Evolutionary conservation across 2,329 filamentous ascomycete species (phyloP).

Genomic region (Cucurbitaria berberidis): DNA sequence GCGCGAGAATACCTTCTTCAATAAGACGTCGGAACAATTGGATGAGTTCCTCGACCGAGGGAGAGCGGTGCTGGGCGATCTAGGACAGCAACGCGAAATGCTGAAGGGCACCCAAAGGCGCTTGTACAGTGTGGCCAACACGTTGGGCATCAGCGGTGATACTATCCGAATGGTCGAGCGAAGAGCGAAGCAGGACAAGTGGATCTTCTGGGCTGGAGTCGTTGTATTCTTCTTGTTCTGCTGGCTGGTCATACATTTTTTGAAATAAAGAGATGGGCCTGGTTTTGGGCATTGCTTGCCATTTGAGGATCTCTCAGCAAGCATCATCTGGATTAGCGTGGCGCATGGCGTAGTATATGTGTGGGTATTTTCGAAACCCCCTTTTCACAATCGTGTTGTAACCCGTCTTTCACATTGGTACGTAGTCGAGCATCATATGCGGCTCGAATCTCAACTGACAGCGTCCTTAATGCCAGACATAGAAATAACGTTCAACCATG

Average conservation of each 20-base stretch:
- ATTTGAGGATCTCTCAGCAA: neutral
- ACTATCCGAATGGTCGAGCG: slow-evolving; percentile 97
- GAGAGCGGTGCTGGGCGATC: slow-evolving; percentile 84
- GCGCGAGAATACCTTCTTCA: slow-evolving; percentile 87
- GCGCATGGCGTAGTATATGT: slow-evolving; percentile 16
- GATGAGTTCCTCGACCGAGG: slow-evolving; percentile 95
- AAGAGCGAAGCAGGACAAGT: slow-evolving; percentile 92
- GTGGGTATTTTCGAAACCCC: neutral
- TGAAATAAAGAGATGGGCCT: slow-evolving; percentile 56
- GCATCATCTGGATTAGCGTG: slow-evolving; percentile 20
- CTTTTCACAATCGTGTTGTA: neutral
- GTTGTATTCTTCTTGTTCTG: slow-evolving; percentile 89
- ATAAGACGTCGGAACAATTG: slow-evolving; percentile 79
- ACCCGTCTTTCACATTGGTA: neutral
- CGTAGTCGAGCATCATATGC: neutral
- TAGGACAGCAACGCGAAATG: slow-evolving; percentile 90
- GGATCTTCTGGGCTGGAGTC: slow-evolving; percentile 92
- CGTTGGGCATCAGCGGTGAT: slow-evolving; percentile 89
- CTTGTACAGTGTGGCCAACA: slow-evolving; percentile 92
- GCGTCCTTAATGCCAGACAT: neutral
- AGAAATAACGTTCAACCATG: neutral
- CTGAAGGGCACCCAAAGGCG: slow-evolving; percentile 91
- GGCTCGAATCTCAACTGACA: neutral
- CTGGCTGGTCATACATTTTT: slow-evolving; percentile 84
- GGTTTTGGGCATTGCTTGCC: neutral